Evolutionary conservation across 2,329 filamentous ascomycete genomes (phyloP).

Genomic region (Sarocladiaceae sp.): DNA sequence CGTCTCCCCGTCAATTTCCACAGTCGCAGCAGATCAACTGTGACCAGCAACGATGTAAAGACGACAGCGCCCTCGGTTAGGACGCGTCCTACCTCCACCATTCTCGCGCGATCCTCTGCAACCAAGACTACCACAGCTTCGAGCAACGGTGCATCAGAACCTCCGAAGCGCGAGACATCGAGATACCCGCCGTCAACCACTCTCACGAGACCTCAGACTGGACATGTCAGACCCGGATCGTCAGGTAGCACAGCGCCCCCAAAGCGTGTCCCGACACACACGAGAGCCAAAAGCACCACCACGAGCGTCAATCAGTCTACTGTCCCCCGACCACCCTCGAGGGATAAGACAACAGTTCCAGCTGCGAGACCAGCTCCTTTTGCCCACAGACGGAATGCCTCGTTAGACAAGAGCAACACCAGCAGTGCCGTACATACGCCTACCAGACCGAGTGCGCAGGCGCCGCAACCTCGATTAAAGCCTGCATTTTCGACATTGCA

Average conservation of each 20-base stretch:
- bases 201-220: conserved; percentile 19
- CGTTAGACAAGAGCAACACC: conserved; percentile 5
- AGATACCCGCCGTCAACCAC: conserved; percentile 30
- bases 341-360: conserved; percentile 12
- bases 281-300: conserved; percentile 28
- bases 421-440: conserved; percentile 4
- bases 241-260: conserved; percentile 19
- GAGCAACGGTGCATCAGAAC: conserved; percentile 9
- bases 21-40: conserved; percentile 27
- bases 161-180: conserved; percentile 17
- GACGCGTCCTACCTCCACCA: conserved; percentile 19
- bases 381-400: neutral
- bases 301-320: conserved; percentile 20
- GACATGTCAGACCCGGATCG: conserved; percentile 25
- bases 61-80: neutral
- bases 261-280: conserved; percentile 20
- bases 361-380: conserved; percentile 9
- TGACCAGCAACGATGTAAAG: conserved; percentile 9
- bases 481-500: conserved; percentile 60
- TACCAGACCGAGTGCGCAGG: conserved; percentile 12
- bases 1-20: conserved; percentile 42
- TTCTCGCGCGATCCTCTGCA: conserved; percentile 11
- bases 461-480: conserved; percentile 32
- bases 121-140: conserved; percentile 2
- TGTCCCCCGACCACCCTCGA: conserved; percentile 26